Base-by-base conservation (phyloP, 192 early-diverging fungal species). In the Funneliformis geosporum region DNA sequence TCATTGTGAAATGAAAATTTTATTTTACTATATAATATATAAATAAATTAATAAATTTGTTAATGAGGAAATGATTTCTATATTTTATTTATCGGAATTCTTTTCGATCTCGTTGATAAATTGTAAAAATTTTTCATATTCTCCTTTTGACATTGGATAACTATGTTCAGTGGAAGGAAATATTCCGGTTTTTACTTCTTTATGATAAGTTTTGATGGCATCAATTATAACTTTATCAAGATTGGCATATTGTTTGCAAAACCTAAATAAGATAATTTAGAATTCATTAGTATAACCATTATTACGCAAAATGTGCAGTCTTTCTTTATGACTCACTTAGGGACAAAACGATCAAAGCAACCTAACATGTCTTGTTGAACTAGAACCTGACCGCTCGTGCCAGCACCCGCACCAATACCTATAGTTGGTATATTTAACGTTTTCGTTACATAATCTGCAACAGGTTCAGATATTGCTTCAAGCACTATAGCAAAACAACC, bases 351-450 rank as follows among this genome's bases (percentile, higher is more conserved):
- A 81, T 97, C 97, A 86, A 95, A 99, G 47, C 95, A 85, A 21
- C 98, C 97, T 27, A 98, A 79, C 87, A 94, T 93, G 81, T 99
- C 98, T 79, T 94, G 87, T 73, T 92, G 87, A 27, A 99, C 97
- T 60, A 99, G 85, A 44, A 98, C 97, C 84, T 99, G 98, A 21
- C 98, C 98, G 23, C 95, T 96, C 14, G 92, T 94, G 0, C 89
- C 84, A 16, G 88, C 75, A 9, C 97, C 97, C 8, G 98, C 96
- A 60, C 98, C 98, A 81, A 99, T 99, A 14, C 98, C 98, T 78
- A 99, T 98, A 10, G 97, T 99, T 9, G 97, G 97, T 47, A 98
- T 90, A 4, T 69, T 70, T 39, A 99, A 83, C 47, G 88, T 79
- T 27, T 90, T 79, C 1, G 97, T 99, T 67, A 98, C 92, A 46